Base-by-base conservation (phyloP, 1,284 basidiomycete species). In the Melampsora americana region DNA sequence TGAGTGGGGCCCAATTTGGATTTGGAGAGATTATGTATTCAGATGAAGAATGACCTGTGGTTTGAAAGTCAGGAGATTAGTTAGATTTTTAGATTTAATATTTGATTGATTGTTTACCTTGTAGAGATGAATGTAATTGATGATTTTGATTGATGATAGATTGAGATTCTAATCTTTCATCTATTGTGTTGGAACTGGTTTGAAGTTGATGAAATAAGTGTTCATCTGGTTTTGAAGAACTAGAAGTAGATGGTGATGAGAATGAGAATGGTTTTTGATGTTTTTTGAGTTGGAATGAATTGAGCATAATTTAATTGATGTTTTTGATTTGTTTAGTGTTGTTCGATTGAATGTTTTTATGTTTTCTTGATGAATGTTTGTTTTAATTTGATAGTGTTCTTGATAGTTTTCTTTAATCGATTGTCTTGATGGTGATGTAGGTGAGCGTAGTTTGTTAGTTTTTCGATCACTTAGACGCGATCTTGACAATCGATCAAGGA, bases 1-100 rank as follows among this genome's bases (percentile, higher is more conserved):
- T 89, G 82, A 90, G 93, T 0, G 92, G 92, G 5, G 90, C 87
- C 81, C 90, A 89, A 72, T 87, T 88, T 80, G 92, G 89, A 78
- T 91, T 90, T 1, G 89, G 88, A 80, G 89, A 90, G 60, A 91
- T 84, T 77, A 87, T 91, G 82, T 93, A 94, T 72, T 79, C 78
- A 59, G 76, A 77, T 0, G 80, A 80, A n/a, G 79, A 77, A 59
- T 76, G 78, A 56, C 70, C 80, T 78, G 61, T 20, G 30, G 14
- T 35, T 30, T 30, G 18, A 46, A 44, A 18, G 12, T 48, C 18
- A 35, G 18, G 26, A 9, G n/a, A 56, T n/a, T 23, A 32, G 23
- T 26, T 20, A 18, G 56, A 32, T 46, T 65, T 11, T n/a, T n/a
- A 66, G 62, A 23, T 53, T 42, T 11, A 23, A 60, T 9, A 30